These are phyloP conservation scores for Globisporangium nagaii DNA, from an alignment of 352 stramenopile species.

Conservation along the genomic window DNA sequence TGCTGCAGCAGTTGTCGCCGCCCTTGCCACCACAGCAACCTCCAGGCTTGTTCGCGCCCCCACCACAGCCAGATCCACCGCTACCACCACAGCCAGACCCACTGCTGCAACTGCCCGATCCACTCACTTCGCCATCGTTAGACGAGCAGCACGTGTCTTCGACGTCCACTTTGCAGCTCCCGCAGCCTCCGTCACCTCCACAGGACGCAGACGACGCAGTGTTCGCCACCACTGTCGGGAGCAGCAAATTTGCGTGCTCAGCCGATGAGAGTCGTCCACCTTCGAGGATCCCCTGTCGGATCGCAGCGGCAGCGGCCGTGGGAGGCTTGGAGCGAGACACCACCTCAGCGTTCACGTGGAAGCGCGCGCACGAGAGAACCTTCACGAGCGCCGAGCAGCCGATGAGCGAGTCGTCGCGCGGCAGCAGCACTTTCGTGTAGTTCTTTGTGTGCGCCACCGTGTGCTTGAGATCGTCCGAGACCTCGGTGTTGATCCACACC, in stretches of 20 bases:
- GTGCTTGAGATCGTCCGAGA: slow-evolving; percentile 68
- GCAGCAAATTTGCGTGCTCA: slow-evolving; percentile 23
- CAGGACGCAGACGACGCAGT: slow-evolving; percentile 18
- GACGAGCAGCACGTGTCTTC: slow-evolving; percentile 31
- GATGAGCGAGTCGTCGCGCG: slow-evolving; percentile 64
- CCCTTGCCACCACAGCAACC: slow-evolving; percentile 16
- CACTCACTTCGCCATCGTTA: no score
- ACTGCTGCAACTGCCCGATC: no score
- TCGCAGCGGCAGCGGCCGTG: slow-evolving; percentile 38
- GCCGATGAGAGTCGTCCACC: slow-evolving; percentile 24
- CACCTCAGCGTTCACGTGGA: slow-evolving; percentile 71
- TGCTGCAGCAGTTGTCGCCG: slow-evolving; percentile 1
- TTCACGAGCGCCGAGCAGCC: slow-evolving; percentile 64
- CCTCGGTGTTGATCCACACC: slow-evolving; percentile 84
- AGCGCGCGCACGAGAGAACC: slow-evolving; percentile 48
- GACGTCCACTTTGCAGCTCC: slow-evolving; percentile 11
- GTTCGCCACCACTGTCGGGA: slow-evolving; percentile 25
- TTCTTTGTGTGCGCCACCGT: slow-evolving; percentile 89
- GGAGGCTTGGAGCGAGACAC: slow-evolving; percentile 48
- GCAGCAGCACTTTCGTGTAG: slow-evolving; percentile 90
- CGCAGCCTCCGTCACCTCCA: slow-evolving; percentile 19
- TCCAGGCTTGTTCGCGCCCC: no score
- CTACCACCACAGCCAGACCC: slow-evolving; percentile 10
- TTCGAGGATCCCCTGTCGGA: slow-evolving; percentile 47
- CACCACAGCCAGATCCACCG: slow-evolving; percentile 5